A percentile compares a stretch with the other conserved stretches of the same genome.
Conservation (phyloP, 2,329 filamentous ascomycete genomes). For the Colletotrichum echinochloae region DNA sequence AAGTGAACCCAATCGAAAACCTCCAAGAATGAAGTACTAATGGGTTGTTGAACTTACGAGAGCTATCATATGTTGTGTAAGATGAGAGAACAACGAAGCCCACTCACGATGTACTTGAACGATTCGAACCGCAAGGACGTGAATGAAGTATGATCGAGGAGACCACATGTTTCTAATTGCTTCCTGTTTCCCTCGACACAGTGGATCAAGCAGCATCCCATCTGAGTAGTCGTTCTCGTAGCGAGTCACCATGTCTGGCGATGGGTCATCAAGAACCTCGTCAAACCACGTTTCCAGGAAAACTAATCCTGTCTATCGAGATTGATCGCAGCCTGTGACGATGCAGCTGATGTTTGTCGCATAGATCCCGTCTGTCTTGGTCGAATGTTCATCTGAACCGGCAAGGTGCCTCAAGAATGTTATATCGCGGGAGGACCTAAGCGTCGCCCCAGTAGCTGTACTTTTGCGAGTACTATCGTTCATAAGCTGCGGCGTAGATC, state of each 20-base stretch:
- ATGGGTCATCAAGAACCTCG: not conserved
- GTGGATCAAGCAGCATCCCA: not conserved
- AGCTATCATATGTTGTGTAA: not conserved
- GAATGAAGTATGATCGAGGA: constrained; percentile 2
- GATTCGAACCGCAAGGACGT: not conserved
- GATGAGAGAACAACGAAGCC: not conserved
- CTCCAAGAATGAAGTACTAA: too few relatives aligned
- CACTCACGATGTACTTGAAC: not conserved
- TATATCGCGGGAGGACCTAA: not conserved
- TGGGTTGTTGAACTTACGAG: not conserved
- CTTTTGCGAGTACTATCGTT: not conserved
- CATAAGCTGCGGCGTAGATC: not conserved
- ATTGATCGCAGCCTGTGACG: not conserved
- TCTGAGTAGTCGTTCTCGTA: constrained; percentile 3
- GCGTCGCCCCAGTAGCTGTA: not conserved
- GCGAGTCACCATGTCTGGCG: constrained; percentile 4
- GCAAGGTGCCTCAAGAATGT: not conserved
- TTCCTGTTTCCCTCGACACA: not conserved
- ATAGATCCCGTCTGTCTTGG: not conserved
- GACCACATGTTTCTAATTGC: not conserved
- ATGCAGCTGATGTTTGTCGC: not conserved
- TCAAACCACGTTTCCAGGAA: constrained; percentile 4
- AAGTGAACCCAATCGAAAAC: not conserved
- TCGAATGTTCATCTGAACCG: fast-evolving
- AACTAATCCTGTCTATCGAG: not conserved